Conservation (phyloP, 1,284 basidiomycete genomes). For the Austropuccinia psidii region DNA sequence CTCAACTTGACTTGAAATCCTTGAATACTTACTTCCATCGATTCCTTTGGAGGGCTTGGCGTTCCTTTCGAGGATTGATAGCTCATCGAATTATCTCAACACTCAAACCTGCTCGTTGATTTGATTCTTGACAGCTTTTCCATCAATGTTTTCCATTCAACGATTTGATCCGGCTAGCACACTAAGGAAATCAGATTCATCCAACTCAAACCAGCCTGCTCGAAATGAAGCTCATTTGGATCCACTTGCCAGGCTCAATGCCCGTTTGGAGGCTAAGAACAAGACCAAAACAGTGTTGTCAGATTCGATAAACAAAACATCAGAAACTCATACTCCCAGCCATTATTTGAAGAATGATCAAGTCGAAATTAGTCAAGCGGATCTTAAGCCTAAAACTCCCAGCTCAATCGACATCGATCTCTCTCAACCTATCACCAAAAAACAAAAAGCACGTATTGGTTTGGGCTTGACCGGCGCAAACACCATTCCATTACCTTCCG, state of each 20-base stretch:
- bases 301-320: neutral
- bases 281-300: neutral
- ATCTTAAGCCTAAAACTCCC: neutral
- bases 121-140: no score
- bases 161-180: conserved; percentile 34
- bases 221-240: neutral
- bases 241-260: conserved; percentile 23
- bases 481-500: conserved; percentile 16
- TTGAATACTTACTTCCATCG: no score
- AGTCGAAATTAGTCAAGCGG: neutral
- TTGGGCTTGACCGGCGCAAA: conserved; percentile 32
- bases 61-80: no score
- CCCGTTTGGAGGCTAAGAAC: conserved; percentile 2
- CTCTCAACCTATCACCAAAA: conserved; percentile 5
- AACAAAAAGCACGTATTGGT: conserved; percentile 23
- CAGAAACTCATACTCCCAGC: neutral
- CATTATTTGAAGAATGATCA: neutral
- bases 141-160: conserved; percentile 33
- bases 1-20: no score
- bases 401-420: neutral
- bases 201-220: neutral
- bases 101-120: no score
- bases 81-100: no score
- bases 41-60: no score
- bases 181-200: neutral